Evolutionary conservation across 2,329 filamentous ascomycete species (phyloP).

Genomic region (Talaromyces sp.): DNA sequence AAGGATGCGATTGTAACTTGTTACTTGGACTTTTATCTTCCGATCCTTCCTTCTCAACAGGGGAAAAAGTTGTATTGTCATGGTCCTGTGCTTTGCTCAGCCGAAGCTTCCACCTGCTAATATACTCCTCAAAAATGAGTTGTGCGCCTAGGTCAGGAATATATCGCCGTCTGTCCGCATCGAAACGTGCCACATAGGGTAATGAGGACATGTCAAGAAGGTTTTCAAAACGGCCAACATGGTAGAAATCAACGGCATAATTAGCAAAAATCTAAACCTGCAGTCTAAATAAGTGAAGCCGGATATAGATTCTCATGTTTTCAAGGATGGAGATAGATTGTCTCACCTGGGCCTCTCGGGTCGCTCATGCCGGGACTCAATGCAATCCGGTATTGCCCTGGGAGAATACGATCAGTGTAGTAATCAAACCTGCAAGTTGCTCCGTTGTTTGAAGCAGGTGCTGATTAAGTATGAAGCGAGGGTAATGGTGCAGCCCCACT

Average conservation of each 20-base stretch:
- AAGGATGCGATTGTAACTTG: not conserved
- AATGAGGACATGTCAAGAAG: conserved; percentile 20
- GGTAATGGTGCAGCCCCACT: conserved; percentile 16
- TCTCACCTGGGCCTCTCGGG: conserved; percentile 15
- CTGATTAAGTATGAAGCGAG: conserved; percentile 18
- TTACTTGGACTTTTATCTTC: not conserved
- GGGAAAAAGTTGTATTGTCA: not conserved
- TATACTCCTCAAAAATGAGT: conserved; percentile 19
- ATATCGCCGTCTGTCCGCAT: conserved; percentile 15
- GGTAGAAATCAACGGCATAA: conserved; percentile 17
- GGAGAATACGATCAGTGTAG: conserved; percentile 15
- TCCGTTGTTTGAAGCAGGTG: conserved; percentile 18
- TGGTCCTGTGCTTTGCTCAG: conserved; percentile 6
- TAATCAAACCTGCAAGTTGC: conserved; percentile 12
- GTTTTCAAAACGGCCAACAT: conserved; percentile 20
- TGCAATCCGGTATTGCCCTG: conserved; percentile 20
- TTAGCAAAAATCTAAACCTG: not conserved
- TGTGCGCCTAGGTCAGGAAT: conserved; percentile 18
- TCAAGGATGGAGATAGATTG: conserved; percentile 4
- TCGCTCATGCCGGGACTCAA: conserved; percentile 17
- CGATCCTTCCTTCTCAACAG: not conserved
- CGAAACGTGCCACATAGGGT: conserved; percentile 19
- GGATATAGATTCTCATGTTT: not conserved
- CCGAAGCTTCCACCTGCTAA: conserved; percentile 18
- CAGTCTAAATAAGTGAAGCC: not conserved